Evolutionary conservation across 2,329 filamentous ascomycete species (phyloP), one percentile per base, ranked within the genome.

Genomic region (Trichoderma sp.): DNA sequence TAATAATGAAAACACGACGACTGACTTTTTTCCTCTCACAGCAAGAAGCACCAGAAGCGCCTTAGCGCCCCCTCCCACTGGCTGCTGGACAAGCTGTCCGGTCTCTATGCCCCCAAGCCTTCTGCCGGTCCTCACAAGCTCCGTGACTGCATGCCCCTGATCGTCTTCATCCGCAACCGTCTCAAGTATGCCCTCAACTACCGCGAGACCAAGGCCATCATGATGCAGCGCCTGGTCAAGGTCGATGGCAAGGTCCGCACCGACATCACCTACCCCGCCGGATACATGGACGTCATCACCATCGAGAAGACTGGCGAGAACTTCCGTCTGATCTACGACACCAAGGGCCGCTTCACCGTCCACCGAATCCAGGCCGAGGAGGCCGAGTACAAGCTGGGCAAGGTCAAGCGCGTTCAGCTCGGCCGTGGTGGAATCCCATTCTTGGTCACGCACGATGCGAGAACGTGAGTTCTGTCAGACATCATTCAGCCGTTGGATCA

Each of bases 391-490:
- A 99, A 99, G 93, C 90, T 99, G 81, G 95, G 95, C 90, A 99
- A 98, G 91, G 96, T 99, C 89, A 98, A 98, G 93, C 93, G 95
- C 82, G 96, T 99, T 76, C 96, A 99, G 90, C 91, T 99, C 81
- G 96, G 96, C 90, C 95, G 94, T 87, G 97, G 96, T 88, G 96
- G 95, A 89, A 97, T 99, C 92, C 96, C 96, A 97, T 99, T 97
- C 95, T 98, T 98, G 94, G 96, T 99, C 93, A 99, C 96, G 95
- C 96, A 99, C 93, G 96, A 99, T 96, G 96, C 96, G 88, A 93
- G 96, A 94, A 99, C 96, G 95, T 99, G 90, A 97, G 95, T 98
- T 92, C 90, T 92, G 87, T 90, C 88, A 90, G 87, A 93, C 92
- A 94, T 98, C 95, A 96, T 95, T 98, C 95, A 98, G 95, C 92